Base-by-base conservation (phyloP, 1,284 basidiomycete species). In the Tylopilus orsonianus region DNA sequence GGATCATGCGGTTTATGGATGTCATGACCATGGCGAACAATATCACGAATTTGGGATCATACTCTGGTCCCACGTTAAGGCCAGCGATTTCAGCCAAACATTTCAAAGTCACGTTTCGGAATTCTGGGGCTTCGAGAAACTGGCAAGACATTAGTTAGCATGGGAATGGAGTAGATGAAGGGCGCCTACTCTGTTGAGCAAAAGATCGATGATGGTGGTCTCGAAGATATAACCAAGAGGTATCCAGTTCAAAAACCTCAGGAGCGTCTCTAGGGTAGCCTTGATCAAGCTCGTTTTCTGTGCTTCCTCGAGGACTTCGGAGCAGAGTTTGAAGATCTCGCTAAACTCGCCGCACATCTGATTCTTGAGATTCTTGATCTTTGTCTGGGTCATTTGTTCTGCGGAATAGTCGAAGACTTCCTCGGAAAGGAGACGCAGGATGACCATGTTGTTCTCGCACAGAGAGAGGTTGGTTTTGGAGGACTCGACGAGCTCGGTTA, bases 391-490 rank as follows among this genome's bases (percentile, higher is more conserved):
- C 94, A 99, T 93, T 71, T 97, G 93, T 65, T 99, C 97, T 2
- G 96, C 93, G 5, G 95, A 98, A 71, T 90, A 99, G 71, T 99
- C 97, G 65, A 99, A 99, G 56, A 99, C 94, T 70, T 99, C 97
- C 67, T 99, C 97, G 0, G 94, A 97, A 14, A 99, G 78, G n/a
- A 99, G 79, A 67, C 93, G 93, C 56, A 99, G 79, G 67, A 99
- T 99, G 68, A 94, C 83, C 97, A 99, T 99, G 76, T 99, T 99
- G 80, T 99, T 99, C 72, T 99, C 97, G 79, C 97, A 99, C 24
- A 99, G 82, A 2, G 93, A 89, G 32, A 99, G 81, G 65, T 95
- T 98, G 35, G 93, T 93, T 70, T 96, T 95, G 46, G 95, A 98
- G 8, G 96, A 97, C 55, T 95, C 88, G 52, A 99, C 94, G 48